These are phyloP conservation scores for Crithidia brevicula DNA, from an alignment of 208 protist species.

Conservation along the genomic window DNA sequence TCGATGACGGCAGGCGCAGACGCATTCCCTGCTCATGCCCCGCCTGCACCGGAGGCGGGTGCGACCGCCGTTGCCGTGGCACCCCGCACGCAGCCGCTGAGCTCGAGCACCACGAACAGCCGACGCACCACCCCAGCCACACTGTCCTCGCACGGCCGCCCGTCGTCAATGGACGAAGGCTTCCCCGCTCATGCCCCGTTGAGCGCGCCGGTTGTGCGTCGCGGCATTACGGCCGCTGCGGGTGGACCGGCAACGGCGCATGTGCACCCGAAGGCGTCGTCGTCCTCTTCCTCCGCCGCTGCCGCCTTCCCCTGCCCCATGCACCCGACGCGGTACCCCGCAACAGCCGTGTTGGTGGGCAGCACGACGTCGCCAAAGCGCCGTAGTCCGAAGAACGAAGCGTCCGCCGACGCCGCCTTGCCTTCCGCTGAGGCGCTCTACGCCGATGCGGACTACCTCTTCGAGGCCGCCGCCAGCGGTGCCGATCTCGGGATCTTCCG, in stretches of 20 bases:
- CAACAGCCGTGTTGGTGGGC: constrained; percentile 1
- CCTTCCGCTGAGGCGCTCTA: constrained; percentile 33
- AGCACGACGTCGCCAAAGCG: constrained; percentile 13
- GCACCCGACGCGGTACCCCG: not conserved
- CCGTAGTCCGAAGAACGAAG: constrained; percentile 10
- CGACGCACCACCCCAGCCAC: constrained; percentile 37
- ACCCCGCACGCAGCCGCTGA: constrained; percentile 39
- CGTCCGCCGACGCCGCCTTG: constrained; percentile 12
- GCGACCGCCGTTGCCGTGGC: constrained; percentile 34
- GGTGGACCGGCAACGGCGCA: too few relatives aligned
- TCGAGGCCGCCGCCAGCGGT: constrained; percentile 49
- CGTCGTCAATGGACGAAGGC: too few relatives aligned
- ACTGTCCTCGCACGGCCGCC: constrained; percentile 6
- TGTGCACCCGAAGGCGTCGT: not conserved
- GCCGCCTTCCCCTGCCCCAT: not conserved
- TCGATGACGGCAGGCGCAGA: constrained; percentile 5
- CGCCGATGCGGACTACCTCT: constrained; percentile 43
- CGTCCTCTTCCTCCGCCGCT: not conserved
- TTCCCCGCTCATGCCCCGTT: not conserved
- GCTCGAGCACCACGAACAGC: constrained; percentile 32
- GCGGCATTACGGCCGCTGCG: too few relatives aligned
- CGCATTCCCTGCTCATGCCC: constrained; percentile 14
- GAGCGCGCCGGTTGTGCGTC: constrained; percentile 5
- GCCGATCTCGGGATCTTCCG: constrained; percentile 47
- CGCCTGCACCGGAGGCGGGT: not conserved